phyloP scores from a whole-genome alignment of 371 early-diverging fungal species.

The Capillidium rhysosporum region DNA sequence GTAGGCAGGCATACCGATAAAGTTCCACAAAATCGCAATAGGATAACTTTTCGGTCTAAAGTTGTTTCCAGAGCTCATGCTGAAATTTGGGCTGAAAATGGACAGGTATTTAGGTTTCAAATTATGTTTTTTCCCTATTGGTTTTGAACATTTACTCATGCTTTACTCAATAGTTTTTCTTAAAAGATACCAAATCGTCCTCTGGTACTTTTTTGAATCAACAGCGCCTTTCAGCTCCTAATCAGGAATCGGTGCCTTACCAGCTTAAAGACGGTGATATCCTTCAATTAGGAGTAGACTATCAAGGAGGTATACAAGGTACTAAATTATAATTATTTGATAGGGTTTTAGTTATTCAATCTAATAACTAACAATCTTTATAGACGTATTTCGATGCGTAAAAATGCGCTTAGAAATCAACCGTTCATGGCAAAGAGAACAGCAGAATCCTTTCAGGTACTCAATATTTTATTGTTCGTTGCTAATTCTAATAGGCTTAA shows the following conservation, averaged over 20 bases:
- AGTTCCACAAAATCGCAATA: conserved; percentile 20
- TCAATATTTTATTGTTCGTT: not conserved
- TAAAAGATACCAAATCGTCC: conserved; percentile 82
- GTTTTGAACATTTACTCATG: not conserved
- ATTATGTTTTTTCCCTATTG: conserved; percentile 3
- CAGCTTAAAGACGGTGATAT: conserved; percentile 77
- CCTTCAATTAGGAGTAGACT: conserved; percentile 88
- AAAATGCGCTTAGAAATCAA: conserved; percentile 64
- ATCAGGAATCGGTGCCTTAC: conserved; percentile 60
- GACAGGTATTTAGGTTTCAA: conserved; percentile 35
- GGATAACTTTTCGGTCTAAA: conserved; percentile 77
- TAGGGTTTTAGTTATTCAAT: not conserved
- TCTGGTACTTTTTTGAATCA: conserved; percentile 94
- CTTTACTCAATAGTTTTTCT: conserved; percentile 29
- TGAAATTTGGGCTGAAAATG: conserved; percentile 69
- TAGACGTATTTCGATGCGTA: conserved; percentile 50
- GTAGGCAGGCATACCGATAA: conserved; percentile 65
- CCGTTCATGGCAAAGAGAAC: conserved; percentile 35
- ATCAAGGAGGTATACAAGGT: conserved; percentile 82
- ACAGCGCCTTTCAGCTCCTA: conserved; percentile 66
- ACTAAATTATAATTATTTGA: conserved; percentile 13
- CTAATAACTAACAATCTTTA: not conserved
- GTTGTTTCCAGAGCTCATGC: conserved; percentile 86
- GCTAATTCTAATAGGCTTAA: not conserved
- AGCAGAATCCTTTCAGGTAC: conserved; percentile 29